These are phyloP conservation scores for Neonectria punicea DNA, from an alignment of 2,329 filamentous ascomycete species.

Conservation along the genomic window DNA sequence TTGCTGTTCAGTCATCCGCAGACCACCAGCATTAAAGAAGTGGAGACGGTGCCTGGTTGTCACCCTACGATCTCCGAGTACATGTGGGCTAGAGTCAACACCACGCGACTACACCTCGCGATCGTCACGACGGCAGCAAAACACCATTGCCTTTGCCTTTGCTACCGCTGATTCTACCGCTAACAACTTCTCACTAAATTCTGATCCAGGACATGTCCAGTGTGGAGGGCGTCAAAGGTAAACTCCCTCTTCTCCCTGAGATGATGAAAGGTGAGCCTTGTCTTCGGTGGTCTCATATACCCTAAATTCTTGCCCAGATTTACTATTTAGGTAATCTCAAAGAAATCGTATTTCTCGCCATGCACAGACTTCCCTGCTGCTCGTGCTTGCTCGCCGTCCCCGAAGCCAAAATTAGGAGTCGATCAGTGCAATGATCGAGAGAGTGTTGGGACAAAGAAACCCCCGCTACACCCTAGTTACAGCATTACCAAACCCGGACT, in stretches of 20 bases:
- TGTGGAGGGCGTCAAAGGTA: background rate
- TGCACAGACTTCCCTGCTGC: slow-evolving; percentile 8
- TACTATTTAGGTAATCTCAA: slow-evolving; percentile 27
- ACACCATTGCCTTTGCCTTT: background rate
- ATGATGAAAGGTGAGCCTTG: background rate
- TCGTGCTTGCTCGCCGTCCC: background rate
- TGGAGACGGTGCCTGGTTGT: slow-evolving; percentile 2
- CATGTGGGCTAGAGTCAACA: slow-evolving; percentile 5
- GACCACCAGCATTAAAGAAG: slow-evolving; percentile 1
- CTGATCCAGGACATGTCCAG: background rate
- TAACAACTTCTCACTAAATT: background rate
- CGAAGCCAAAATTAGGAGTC: slow-evolving; percentile 24
- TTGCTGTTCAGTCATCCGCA: slow-evolving; percentile 23
- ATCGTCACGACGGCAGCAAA: background rate
- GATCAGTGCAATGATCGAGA: slow-evolving; percentile 1
- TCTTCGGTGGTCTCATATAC: slow-evolving; percentile 21
- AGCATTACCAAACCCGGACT: slow-evolving; percentile 19
- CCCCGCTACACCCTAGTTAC: slow-evolving; percentile 25
- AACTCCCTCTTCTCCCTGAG: background rate
- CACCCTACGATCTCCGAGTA: background rate
- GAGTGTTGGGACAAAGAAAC: slow-evolving; percentile 34
- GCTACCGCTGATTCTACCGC: background rate
- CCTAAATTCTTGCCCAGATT: background rate
- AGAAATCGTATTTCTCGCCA: slow-evolving; percentile 14
- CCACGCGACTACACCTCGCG: background rate